A percentile compares a stretch with the other conserved stretches of the same genome.
These are phyloP conservation scores for Calocybe indica DNA, from an alignment of 768 basidiomycete species.

Conservation along the genomic window DNA sequence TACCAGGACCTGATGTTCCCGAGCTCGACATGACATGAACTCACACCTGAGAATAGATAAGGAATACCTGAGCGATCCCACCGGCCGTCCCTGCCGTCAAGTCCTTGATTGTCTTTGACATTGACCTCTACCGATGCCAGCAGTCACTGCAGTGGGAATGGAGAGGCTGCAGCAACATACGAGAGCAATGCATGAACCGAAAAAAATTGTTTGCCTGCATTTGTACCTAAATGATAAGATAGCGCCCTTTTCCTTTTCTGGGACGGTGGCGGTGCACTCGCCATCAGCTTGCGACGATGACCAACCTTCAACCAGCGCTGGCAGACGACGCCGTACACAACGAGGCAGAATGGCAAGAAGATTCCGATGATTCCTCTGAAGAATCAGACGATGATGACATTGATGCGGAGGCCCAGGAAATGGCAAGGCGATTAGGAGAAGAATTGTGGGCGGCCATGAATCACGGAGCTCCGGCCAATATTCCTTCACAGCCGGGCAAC, in stretches of 20 bases:
- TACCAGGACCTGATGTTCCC: constrained; percentile 59
- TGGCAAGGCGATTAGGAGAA: constrained; percentile 67
- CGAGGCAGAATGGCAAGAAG: constrained; percentile 21
- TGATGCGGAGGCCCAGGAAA: constrained; percentile 69
- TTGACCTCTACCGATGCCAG: constrained; percentile 8
- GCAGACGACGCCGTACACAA: too few species aligned
- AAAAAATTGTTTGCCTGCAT: too few species aligned
- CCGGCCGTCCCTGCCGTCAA: constrained; percentile 87
- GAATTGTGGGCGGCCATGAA: constrained; percentile 66
- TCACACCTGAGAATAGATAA: neutral
- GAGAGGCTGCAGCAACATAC: constrained; percentile 1
- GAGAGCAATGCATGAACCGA: too few species aligned
- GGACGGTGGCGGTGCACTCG: too few species aligned
- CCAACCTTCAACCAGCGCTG: too few species aligned
- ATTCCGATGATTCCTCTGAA: constrained; percentile 41
- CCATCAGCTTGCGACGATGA: too few species aligned
- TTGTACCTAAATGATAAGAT: too few species aligned
- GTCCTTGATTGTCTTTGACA: constrained; percentile 77
- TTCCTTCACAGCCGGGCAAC: neutral
- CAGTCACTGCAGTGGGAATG: neutral
- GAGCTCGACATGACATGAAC: constrained; percentile 11
- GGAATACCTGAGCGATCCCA: constrained; percentile 74
- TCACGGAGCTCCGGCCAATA: neutral
- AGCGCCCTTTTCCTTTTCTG: too few species aligned
- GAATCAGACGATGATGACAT: constrained; percentile 58